A percentile compares a stretch with the other conserved stretches of the same genome.
These are phyloP conservation scores for Sanghuangporus weigelae DNA, from an alignment of 1,284 basidiomycete species.

Conservation along the genomic window DNA sequence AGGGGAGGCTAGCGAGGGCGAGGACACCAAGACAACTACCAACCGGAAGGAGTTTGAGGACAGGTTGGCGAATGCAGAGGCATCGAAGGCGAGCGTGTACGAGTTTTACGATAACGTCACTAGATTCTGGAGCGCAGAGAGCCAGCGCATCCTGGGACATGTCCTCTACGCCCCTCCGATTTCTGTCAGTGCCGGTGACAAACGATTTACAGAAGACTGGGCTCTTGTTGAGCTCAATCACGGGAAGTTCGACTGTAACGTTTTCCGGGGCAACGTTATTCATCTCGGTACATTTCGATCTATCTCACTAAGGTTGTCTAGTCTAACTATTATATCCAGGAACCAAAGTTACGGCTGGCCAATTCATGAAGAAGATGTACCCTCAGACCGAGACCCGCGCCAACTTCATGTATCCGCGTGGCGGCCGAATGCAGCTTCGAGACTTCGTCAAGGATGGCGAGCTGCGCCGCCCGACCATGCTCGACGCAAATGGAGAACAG, in stretches of 20 bases:
- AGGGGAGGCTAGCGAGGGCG: not conserved
- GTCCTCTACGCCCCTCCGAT: conserved; percentile 28
- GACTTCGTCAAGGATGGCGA: conserved; percentile 18
- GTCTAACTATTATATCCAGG: conserved; percentile 20
- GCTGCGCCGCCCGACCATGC: conserved; percentile 16
- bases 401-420: conserved; percentile 20
- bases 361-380: conserved; percentile 23
- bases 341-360: conserved; percentile 20
- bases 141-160: conserved; percentile 27
- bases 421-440: conserved; percentile 15
- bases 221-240: conserved; percentile 27
- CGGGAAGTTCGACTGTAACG: conserved; percentile 19
- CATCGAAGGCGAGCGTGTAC: conserved; percentile 19
- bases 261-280: conserved; percentile 17
- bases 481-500: conserved; percentile 20
- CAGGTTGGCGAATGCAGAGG: not conserved
- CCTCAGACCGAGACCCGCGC: conserved; percentile 15
- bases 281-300: conserved; percentile 17
- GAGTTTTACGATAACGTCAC: conserved; percentile 17
- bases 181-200: conserved; percentile 19
- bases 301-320: conserved; percentile 14
- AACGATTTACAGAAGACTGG: conserved; percentile 26
- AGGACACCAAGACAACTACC: conserved; percentile 6
- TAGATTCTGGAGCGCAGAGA: conserved; percentile 16
- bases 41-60: not conserved